Evolutionary conservation across 2,329 filamentous ascomycete species (phyloP), one percentile per base, ranked within the genome.

Genomic region (Zelopaecilomyces penicillatus): DNA sequence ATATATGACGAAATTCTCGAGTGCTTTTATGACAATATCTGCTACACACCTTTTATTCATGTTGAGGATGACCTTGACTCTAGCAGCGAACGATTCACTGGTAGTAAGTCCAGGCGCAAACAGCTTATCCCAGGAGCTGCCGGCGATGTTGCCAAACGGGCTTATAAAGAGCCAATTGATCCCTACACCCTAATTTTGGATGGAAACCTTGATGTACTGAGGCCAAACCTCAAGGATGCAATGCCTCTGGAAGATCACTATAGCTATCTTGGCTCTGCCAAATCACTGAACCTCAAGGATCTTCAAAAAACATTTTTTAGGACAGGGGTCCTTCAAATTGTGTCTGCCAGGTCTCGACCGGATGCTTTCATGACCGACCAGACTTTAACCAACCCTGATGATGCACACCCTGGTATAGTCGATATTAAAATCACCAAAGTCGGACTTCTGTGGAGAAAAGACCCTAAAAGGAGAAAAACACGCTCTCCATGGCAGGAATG

Each of bases 381-480:
- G 55, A 90, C 87, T 9, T 82, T 86, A 36, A 83, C 81, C 30
- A 95, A 95, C 53, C 88, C 90, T 0, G 75, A 87, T 28, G 88
- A 93, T 50, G 87, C 88, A 1, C 87, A 93, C 52, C 87, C 89
- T 3, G 93, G 93, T 9, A 85, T 98, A 47, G 91, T 98, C 8
- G 91, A 97, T 64, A 95, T 98, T 60, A 95, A 95, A 55, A 85
- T 97, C 38, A 95, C 91, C 37, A 98, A 97, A 64, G 90, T 98
- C 41, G 93, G 93, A 4, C 70, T 95, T 2, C 64, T 98, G 30
- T 98, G 93, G 93, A 82, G 93, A 37, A 98, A 98, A 61, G 89
- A 95, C 52, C 70, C 76, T 1, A 96, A 95, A 68, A 95, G 91
- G 67, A 91, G 93, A 67, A 95, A 94, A 65, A 85, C 89, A 1